phyloP scores from a whole-genome alignment of 495 filamentous ascomycete genomes.

The Penicillium maclennaniae region DNA sequence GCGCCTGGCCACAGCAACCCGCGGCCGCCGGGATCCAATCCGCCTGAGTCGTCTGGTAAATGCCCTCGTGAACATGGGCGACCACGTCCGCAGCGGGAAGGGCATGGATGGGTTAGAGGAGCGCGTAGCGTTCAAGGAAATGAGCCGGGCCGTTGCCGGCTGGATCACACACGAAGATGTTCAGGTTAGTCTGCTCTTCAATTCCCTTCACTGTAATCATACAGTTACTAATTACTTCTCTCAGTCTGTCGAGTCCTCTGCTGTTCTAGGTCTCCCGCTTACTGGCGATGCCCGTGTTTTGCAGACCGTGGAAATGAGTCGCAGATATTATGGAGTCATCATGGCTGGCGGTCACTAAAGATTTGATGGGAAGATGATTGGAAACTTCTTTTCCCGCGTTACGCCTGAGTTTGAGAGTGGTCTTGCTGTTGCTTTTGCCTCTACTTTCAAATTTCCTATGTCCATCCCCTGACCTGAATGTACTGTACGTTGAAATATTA shows the following conservation, averaged over 20 bases:
- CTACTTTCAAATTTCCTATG: conserved; percentile 1
- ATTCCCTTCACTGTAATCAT: neutral
- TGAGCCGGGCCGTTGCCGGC: conserved; percentile 55
- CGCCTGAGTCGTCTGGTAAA: conserved; percentile 57
- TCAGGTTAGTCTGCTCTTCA: conserved; percentile 45
- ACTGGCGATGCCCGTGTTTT: conserved; percentile 66
- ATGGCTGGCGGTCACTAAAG: conserved; percentile 46
- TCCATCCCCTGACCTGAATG: conserved; percentile 5
- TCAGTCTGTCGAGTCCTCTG: conserved; percentile 39
- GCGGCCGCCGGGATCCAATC: conserved; percentile 32
- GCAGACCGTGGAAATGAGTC: conserved; percentile 65
- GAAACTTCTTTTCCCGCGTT: conserved; percentile 1
- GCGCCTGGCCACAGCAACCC: conserved; percentile 46
- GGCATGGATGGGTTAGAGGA: conserved; percentile 68
- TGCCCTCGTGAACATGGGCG: conserved; percentile 60
- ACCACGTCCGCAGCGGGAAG: conserved; percentile 46
- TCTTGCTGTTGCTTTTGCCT: neutral
- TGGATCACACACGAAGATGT: conserved; percentile 58
- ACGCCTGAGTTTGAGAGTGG: neutral
- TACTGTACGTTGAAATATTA: conserved; percentile 12
- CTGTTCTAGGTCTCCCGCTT: conserved; percentile 62
- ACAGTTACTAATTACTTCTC: conserved; percentile 13
- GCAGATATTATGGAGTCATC: conserved; percentile 58
- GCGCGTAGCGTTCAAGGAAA: conserved; percentile 70
- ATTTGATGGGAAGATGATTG: neutral